A percentile compares a stretch with the other conserved stretches of the same genome.
Conservation (phyloP, 2,329 filamentous ascomycete genomes). For the Clathrospora elynae region DNA sequence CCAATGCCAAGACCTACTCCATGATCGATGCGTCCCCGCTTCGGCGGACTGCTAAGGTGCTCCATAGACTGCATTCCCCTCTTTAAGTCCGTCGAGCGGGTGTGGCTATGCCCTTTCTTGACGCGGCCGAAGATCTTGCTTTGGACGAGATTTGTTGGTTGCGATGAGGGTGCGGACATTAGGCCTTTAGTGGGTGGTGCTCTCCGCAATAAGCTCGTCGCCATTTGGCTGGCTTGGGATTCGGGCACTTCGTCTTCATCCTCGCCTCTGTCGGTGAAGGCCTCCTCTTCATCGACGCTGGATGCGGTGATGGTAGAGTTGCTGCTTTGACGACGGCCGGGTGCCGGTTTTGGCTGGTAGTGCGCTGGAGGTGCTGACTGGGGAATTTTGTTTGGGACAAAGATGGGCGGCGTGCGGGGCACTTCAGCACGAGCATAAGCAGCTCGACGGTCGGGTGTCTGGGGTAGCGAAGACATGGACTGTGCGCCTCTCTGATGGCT, state of each 20-base stretch:
- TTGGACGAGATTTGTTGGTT: conserved; percentile 55
- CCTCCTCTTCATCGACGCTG: conserved; percentile 50
- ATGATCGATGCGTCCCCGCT: conserved; percentile 57
- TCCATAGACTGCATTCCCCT: conserved; percentile 39
- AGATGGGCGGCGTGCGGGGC: conserved; percentile 52
- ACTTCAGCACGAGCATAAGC: conserved; percentile 66
- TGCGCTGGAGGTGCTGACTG: conserved; percentile 51
- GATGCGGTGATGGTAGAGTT: conserved; percentile 60
- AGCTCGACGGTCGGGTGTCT: conserved; percentile 66
- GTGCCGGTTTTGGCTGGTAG: conserved; percentile 37
- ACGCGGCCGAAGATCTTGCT: conserved; percentile 67
- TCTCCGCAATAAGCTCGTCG: conserved; percentile 73
- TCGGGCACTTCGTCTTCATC: conserved; percentile 70
- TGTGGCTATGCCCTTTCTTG: conserved; percentile 57
- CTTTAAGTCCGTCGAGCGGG: conserved; percentile 38
- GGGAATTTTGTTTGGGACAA: conserved; percentile 39
- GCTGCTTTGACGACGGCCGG: conserved; percentile 67
- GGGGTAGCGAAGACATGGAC: conserved; percentile 82
- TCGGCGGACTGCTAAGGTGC: conserved; percentile 48
- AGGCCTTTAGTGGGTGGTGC: conserved; percentile 51
- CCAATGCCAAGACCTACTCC: conserved; percentile 64
- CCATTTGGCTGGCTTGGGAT: conserved; percentile 78
- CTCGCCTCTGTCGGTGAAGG: conserved; percentile 66
- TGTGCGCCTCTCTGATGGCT: conserved; percentile 77
- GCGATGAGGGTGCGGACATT: conserved; percentile 38